These are phyloP conservation scores for Xerophyta viscosa DNA, from an alignment of 106 monocot genomes.

Conservation along the genomic window DNA sequence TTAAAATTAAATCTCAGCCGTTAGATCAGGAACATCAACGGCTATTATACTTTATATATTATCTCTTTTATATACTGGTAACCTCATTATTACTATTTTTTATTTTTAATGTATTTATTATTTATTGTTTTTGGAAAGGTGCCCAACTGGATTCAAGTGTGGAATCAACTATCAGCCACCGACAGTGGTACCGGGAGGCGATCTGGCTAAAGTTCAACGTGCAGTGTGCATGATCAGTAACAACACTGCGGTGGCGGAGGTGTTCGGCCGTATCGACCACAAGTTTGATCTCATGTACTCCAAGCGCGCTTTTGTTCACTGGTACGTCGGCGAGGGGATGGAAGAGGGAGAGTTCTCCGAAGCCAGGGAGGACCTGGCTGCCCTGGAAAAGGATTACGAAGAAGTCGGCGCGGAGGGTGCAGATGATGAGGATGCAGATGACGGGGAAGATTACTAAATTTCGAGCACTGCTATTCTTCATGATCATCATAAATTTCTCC, in stretches of 20 bases:
- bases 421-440: constrained; percentile 47
- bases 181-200: constrained; percentile 74
- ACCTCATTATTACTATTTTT: neutral
- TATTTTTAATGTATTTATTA: neutral
- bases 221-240: constrained; percentile 95
- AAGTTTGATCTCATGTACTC: constrained; percentile 89
- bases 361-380: constrained; percentile 79
- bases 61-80: too few relatives aligned
- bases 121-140: constrained; percentile 30
- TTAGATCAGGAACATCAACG: too few relatives aligned
- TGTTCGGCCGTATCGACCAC: constrained; percentile 90
- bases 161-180: constrained; percentile 95
- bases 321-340: constrained; percentile 94
- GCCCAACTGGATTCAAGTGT: constrained; percentile 93
- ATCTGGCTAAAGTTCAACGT: constrained; percentile 74
- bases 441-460: constrained; percentile 47
- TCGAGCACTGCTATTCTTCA: too few relatives aligned
- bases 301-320: constrained; percentile 91
- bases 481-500: too few relatives aligned
- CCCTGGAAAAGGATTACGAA: constrained; percentile 89
- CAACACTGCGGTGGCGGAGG: constrained; percentile 88
- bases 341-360: constrained; percentile 92
- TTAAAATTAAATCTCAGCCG: too few relatives aligned
- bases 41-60: too few relatives aligned
- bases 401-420: constrained; percentile 80